These are phyloP conservation scores for Penicillium daleae DNA, from an alignment of 495 filamentous ascomycete species.

Conservation along the genomic window DNA sequence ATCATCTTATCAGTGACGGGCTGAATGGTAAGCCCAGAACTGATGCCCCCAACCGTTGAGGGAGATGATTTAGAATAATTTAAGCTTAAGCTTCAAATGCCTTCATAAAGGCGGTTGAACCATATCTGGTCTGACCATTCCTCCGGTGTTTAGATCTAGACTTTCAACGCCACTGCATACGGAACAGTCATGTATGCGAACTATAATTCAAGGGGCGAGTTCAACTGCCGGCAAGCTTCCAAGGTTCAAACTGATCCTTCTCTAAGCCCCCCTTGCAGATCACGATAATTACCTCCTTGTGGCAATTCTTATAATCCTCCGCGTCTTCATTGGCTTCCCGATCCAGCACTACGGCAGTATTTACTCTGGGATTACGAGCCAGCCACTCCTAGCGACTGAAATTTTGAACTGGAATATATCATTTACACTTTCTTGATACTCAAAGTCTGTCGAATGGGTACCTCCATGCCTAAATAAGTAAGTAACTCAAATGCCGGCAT, in stretches of 20 bases:
- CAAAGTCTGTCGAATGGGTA: not conserved
- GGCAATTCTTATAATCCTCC: too few species aligned
- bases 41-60: too few species aligned
- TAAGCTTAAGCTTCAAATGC: too few species aligned
- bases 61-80: too few species aligned
- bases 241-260: too few species aligned
- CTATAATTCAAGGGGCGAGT: not conserved
- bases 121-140: too few species aligned
- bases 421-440: not conserved
- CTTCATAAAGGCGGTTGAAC: too few species aligned
- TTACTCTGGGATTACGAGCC: not conserved
- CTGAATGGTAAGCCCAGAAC: too few species aligned
- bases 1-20: too few species aligned
- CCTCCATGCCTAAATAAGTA: not conserved
- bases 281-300: too few species aligned
- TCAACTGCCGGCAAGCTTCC: not conserved
- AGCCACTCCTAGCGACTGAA: not conserved
- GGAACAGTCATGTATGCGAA: not conserved
- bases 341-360: not conserved
- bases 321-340: not conserved
- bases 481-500: not conserved
- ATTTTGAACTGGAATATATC: not conserved
- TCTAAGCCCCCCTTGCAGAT: too few species aligned
- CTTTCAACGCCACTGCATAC: not conserved
- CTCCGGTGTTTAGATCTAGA: too few species aligned